phyloP scores from a whole-genome alignment of 768 basidiomycete species.

The Leucosporidium scottii region DNA sequence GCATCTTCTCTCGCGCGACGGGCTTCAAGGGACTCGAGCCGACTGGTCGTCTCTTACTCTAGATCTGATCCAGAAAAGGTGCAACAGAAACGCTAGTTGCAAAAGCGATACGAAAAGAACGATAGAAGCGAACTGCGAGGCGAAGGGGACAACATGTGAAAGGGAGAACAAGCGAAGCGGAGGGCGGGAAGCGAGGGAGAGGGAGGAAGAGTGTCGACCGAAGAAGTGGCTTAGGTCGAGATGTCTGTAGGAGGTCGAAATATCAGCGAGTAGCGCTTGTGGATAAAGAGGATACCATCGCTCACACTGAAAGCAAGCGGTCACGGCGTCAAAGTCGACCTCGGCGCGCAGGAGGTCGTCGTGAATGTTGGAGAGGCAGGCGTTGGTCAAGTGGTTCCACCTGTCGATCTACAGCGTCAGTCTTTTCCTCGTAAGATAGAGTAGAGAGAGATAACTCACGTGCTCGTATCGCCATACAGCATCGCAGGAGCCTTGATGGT shows the following conservation, averaged over 20 bases:
- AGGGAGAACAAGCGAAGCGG: no score
- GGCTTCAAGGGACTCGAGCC: slow-evolving; percentile 13
- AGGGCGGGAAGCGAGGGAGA: no score
- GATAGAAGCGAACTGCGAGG: no score
- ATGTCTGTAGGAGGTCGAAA: slow-evolving; percentile 68
- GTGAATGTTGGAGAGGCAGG: slow-evolving; percentile 79
- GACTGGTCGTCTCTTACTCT: slow-evolving; percentile 27
- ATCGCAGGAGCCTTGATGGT: slow-evolving; percentile 71
- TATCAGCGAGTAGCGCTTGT: slow-evolving; percentile 63
- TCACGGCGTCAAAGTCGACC: slow-evolving; percentile 70
- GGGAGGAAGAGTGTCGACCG: no score
- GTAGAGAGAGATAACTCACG: slow-evolving; percentile 52
- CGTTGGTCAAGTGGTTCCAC: slow-evolving; percentile 96
- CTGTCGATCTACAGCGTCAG: slow-evolving; percentile 45
- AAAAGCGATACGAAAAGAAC: no score
- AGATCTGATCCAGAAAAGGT: not conserved
- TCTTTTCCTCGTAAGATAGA: not conserved
- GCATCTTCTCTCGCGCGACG: slow-evolving; percentile 51
- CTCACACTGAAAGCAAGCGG: slow-evolving; percentile 75
- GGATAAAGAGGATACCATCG: slow-evolving; percentile 50
- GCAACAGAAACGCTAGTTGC: no score
- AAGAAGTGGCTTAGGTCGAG: not conserved
- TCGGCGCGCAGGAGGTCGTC: slow-evolving; percentile 92
- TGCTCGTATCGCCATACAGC: slow-evolving; percentile 93
- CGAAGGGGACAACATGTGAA: no score